Base-by-base conservation (phyloP, 345 rosid species). In the Diplotaxis tenuifolia region DNA sequence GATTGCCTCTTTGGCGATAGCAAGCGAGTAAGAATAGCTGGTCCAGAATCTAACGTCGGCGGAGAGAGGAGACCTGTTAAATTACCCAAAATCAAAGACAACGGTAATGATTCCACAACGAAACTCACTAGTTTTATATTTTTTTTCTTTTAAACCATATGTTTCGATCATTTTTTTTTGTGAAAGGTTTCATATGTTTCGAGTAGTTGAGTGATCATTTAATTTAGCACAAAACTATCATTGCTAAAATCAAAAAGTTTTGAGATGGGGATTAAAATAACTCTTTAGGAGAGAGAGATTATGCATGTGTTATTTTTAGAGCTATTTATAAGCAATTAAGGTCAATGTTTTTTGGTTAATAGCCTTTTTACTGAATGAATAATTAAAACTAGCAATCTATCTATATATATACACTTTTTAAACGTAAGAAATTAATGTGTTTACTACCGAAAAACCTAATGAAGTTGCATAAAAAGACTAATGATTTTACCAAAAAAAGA, bases 21-120 rank as follows among this genome's bases (percentile, higher is more conserved):
- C 36, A 71, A 70, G 49, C 57, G 72, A 2, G 21, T 18, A 19
- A 65, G 72, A 77, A 28, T 25, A 61, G 49, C 49, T 58, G 72
- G 50, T 65, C 53, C 21, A 0, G 57, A 0, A 25, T n/a, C 6
- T 4, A 32, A 40, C 25, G 54, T n/a, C 10, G 67, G 19, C 36
- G 19, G 8, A 31, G 38, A 71, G 32, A 25, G n/a, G 28, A 58
- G 70, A 59, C 68, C 80, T 8, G 11, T 64, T 0, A 71, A 77
- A 59, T 7, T 71, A 19, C 63, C 23, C 18, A 77, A 65, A 65
- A 36, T 71, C 16, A 20, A 65, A 25, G 36, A 71, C 0, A 55
- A 47, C 9, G 80, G 80, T 77, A 71, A 32, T 61, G 2, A 8
- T 9, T 68, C 45, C 65, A 14, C 32, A 29, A 56, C n/a, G 16